Percentiles rank a stretch among this genome's conserved stretches.
phyloP scores from a whole-genome alignment of 2,329 filamentous ascomycete genomes.

The Phaeomoniella chlamydospora region DNA sequence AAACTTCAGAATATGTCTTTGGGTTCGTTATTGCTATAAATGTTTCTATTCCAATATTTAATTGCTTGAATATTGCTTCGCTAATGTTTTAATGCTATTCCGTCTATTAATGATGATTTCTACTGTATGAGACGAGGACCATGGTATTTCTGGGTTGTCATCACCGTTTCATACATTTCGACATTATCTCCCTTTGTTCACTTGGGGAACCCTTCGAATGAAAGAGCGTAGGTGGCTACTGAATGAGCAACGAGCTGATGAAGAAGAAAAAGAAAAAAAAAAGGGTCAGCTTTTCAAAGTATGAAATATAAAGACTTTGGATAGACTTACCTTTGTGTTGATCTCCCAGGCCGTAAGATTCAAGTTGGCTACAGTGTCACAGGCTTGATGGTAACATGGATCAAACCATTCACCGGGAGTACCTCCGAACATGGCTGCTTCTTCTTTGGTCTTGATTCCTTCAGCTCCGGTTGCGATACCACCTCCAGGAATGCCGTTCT shows the following conservation, averaged over 20 bases:
- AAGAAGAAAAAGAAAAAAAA: not conserved
- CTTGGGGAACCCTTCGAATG: constrained; percentile 48
- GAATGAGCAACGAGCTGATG: constrained; percentile 47
- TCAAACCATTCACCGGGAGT: constrained; percentile 44
- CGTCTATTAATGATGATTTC: too few species aligned
- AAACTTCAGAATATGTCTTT: too few species aligned
- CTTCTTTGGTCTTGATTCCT: constrained; percentile 55
- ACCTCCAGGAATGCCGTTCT: constrained; percentile 56
- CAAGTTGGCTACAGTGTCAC: constrained; percentile 39
- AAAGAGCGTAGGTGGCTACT: constrained; percentile 54
- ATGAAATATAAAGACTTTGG: constrained; percentile 2
- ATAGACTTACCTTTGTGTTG: constrained; percentile 36
- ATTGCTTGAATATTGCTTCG: too few species aligned
- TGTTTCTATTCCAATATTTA: too few species aligned
- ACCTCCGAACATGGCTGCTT: constrained; percentile 57
- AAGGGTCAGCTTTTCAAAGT: not conserved
- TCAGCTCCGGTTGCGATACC: constrained; percentile 69
- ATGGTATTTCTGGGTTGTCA: too few species aligned
- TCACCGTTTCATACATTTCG: too few species aligned
- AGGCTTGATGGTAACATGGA: constrained; percentile 39
- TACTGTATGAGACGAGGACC: too few species aligned
- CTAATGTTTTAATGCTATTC: too few species aligned
- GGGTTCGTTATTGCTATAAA: too few species aligned
- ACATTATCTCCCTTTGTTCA: constrained; percentile 6
- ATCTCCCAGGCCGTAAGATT: constrained; percentile 38